Conservation (phyloP, 169 alveolate genomes). For the Fabrea salina region DNA sequence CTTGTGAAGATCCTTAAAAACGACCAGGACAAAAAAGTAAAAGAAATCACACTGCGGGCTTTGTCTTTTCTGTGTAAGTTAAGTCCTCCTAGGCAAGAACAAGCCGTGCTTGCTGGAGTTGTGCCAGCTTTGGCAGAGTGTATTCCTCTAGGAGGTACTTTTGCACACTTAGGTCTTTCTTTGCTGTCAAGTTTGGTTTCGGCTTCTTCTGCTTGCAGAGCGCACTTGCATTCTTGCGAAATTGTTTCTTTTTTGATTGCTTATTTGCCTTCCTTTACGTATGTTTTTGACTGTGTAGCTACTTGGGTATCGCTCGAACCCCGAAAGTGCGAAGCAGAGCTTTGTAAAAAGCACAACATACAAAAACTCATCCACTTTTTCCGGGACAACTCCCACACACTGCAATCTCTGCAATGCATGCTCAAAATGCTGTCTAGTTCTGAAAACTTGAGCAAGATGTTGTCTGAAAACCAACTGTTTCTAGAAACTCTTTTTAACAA, state of each 20-base stretch:
- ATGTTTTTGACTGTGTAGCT: not conserved
- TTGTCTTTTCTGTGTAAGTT: not conserved
- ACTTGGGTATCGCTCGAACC: not conserved
- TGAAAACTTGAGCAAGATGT: not conserved
- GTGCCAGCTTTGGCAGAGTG: not conserved
- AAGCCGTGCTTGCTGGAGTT: not conserved
- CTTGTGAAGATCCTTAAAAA: not conserved
- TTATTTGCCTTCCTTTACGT: not conserved
- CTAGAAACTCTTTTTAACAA: not conserved
- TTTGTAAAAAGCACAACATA: not conserved
- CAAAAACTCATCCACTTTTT: not conserved
- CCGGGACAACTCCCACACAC: not conserved
- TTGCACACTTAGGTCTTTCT: not conserved
- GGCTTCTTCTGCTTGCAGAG: conserved; percentile 23
- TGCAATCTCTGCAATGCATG: conserved; percentile 7
- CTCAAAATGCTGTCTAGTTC: not conserved
- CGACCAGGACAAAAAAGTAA: not conserved
- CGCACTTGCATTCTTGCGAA: not conserved
- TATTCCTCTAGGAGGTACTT: not conserved
- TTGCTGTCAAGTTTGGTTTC: not conserved
- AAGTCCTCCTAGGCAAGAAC: conserved; percentile 24
- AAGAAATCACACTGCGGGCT: not conserved
- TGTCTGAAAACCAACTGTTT: not conserved
- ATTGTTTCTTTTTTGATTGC: not conserved
- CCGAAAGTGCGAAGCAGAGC: not conserved